These are phyloP conservation scores for Candolleomyces efflorescens DNA, from an alignment of 768 basidiomycete genomes.

Conservation along the genomic window DNA sequence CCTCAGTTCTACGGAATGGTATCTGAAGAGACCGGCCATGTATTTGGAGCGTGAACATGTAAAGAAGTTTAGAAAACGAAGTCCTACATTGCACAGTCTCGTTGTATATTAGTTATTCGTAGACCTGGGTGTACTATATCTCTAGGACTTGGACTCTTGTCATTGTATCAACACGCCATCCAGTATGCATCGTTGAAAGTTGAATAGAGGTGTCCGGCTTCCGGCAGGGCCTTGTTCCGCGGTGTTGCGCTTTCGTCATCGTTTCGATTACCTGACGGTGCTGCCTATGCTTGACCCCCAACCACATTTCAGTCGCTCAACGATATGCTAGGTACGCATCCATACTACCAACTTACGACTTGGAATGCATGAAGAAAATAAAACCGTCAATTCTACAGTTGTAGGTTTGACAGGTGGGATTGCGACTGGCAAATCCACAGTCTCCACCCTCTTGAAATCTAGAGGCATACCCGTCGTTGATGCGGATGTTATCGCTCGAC, in stretches of 20 bases:
- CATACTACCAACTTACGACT: background rate
- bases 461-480: constrained; percentile 83
- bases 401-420: constrained; percentile 96
- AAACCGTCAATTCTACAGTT: constrained; percentile 50
- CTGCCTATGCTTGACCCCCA: background rate
- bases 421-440: constrained; percentile 94
- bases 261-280: no score
- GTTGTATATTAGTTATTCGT: background rate
- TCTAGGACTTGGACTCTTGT: background rate
- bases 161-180: background rate
- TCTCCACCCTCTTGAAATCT: constrained; percentile 65
- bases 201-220: no score
- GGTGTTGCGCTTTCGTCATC: no score
- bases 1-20: background rate
- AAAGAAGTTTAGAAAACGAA: background rate
- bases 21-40: background rate
- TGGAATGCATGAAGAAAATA: no score
- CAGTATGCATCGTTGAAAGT: no score
- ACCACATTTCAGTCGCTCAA: background rate
- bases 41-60: background rate
- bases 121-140: background rate
- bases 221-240: no score
- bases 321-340: background rate
- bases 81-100: background rate
- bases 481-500: constrained; percentile 84